Percentiles rank a stretch among this genome's conserved stretches.
Evolutionary conservation across 495 filamentous ascomycete genomes (phyloP).

Genomic region (Penicillium nucicola): DNA sequence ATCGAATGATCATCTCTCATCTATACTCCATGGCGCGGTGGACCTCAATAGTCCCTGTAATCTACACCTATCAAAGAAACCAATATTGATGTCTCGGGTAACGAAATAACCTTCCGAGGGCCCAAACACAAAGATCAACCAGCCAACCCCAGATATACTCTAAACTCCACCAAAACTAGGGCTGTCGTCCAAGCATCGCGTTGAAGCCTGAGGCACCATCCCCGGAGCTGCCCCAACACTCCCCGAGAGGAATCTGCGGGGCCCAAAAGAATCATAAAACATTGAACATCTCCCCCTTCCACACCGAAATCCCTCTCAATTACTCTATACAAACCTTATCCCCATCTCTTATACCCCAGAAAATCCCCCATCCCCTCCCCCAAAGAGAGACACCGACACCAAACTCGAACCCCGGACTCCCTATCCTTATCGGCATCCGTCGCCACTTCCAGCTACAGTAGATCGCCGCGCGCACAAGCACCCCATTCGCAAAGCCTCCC

Average conservation of each 20-base stretch:
- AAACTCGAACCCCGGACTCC: slow-evolving; percentile 9
- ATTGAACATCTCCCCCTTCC: slow-evolving; percentile 3
- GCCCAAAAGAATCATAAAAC: slow-evolving; percentile 15
- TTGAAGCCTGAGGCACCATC: slow-evolving; percentile 14
- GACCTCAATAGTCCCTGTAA: no score
- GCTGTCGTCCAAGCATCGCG: slow-evolving; percentile 4
- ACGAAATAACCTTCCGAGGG: no score
- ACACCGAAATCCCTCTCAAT: slow-evolving; percentile 11
- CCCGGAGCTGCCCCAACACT: slow-evolving; percentile 28
- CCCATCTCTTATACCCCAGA: neutral
- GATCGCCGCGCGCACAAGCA: slow-evolving; percentile 6
- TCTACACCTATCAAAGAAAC: no score
- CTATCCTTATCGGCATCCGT: slow-evolving; percentile 1
- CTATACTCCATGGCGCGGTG: no score
- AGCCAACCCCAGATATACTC: neutral
- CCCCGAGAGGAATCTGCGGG: slow-evolving; percentile 34
- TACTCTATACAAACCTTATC: slow-evolving; percentile 1
- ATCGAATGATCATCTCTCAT: neutral
- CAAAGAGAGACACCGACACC: neutral
- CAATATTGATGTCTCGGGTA: no score
- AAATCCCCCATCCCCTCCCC: neutral
- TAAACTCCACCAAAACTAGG: neutral
- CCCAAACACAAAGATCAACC: neutral
- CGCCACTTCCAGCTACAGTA: slow-evolving; percentile 5
- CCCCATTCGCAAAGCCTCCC: neutral